These are phyloP conservation scores for Aspergillus puulaauensis DNA, from an alignment of 2,329 filamentous ascomycete species.

Conservation along the genomic window DNA sequence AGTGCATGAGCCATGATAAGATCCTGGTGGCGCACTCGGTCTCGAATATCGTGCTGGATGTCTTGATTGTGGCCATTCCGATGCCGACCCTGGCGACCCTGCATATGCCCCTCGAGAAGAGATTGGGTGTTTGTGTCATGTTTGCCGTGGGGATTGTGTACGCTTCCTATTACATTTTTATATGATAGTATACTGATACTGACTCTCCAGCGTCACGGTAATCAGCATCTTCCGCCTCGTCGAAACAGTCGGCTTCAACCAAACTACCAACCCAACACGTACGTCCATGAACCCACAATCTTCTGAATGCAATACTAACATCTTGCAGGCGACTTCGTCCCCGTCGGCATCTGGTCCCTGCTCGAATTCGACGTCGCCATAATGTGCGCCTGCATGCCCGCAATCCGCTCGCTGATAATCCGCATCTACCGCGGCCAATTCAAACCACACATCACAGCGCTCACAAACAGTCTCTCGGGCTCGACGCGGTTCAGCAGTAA, in stretches of 20 bases:
- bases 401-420: not conserved
- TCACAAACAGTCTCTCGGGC: too few species aligned
- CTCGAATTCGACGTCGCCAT: slow-evolving; percentile 2
- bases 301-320: not conserved
- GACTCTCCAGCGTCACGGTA: not conserved
- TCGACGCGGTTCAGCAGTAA: too few species aligned
- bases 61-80: not conserved
- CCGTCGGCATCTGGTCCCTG: slow-evolving; percentile 7
- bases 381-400: slow-evolving; percentile 8
- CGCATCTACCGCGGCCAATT: not conserved
- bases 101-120: slow-evolving; percentile 1
- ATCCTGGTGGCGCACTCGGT: not conserved
- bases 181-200: too few species aligned
- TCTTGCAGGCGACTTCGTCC: slow-evolving; percentile 5
- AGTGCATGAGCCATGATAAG: not conserved
- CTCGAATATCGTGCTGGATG: slow-evolving; percentile 5
- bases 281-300: not conserved
- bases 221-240: slow-evolving; percentile 5
- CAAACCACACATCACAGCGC: not conserved
- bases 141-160: slow-evolving; percentile 6
- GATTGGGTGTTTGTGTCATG: not conserved
- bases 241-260: slow-evolving; percentile 4
- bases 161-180: not conserved
- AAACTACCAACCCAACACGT: slow-evolving; percentile 6
- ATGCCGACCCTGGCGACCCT: slow-evolving; percentile 1